Evolutionary conservation across 257 asterid species (phyloP), one percentile per base, ranked within the genome.

Genomic region (Scutellaria barbata): DNA sequence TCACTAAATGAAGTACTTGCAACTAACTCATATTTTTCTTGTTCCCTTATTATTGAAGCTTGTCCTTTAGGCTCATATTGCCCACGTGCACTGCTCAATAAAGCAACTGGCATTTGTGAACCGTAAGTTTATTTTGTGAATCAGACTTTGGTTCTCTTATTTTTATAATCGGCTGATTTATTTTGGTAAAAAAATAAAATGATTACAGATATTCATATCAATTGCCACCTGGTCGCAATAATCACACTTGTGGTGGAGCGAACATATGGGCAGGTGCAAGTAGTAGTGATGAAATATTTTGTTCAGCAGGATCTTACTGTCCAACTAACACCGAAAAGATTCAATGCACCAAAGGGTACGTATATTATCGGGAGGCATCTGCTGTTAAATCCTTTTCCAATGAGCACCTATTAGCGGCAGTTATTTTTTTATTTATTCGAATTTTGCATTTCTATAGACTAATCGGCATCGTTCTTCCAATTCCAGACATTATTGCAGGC

Each of bases 1-100:
- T 37, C 51, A 65, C 33, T 30, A 14, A 62, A 10, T 58, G 69
- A 72, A 55, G 50, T 42, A 62, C 66, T 71, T 57, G 71, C 65
- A 51, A 72, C 73, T 78, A 56, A 73, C 81, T 68, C 53, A 39
- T 76, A 17, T 74, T 63, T 48, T 7, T 77, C 20, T 76, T 55
- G 33, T 80, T 64, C 69, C 71, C 40, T 71, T 37, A 30, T 51
- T 30, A 30, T 54, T 86, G 82, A 73, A 95, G 99, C 99, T 78
- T 95, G 99, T 72, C 99, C 99, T 13, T 65, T 92, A 75, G 99
- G 99, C 57, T 81, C 99, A 63, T 89, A 82, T 76, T 95, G 99
- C 77, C 98, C 99, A 3, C 84, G 60, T 64, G 89, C 94, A 45
- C 74, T 66, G 62, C 87, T 87, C 66, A 87, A 92, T 66, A 71